phyloP scores from a whole-genome alignment of 1,284 basidiomycete genomes.

The Cutaneotrichosporon sp. region DNA sequence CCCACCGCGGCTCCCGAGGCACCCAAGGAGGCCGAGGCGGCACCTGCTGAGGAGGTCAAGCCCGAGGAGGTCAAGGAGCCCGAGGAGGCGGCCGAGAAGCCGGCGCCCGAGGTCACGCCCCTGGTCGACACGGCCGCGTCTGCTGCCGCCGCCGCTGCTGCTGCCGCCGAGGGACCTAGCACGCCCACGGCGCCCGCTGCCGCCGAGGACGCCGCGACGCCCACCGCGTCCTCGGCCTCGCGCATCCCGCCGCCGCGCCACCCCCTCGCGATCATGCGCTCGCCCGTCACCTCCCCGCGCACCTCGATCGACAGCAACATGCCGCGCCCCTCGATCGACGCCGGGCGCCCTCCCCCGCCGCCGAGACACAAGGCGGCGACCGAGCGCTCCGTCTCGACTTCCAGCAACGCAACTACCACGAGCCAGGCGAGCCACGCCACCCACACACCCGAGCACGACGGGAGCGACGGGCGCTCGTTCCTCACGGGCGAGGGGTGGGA shows the following conservation, averaged over 20 bases:
- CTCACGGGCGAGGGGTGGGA: slow-evolving; percentile 76
- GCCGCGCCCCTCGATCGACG: neutral
- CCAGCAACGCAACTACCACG: neutral
- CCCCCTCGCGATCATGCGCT: slow-evolving; percentile 6
- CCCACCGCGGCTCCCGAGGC: neutral
- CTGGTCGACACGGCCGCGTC: neutral
- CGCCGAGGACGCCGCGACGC: neutral
- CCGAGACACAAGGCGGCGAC: neutral
- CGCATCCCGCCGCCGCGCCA: slow-evolving; percentile 4
- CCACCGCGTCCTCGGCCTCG: neutral
- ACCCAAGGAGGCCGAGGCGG: neutral
- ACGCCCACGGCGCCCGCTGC: neutral
- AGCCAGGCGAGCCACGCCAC: too few relatives aligned
- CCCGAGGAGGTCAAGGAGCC: too few relatives aligned
- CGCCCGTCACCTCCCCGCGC: neutral
- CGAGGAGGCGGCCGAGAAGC: neutral
- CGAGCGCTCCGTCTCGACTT: slow-evolving; percentile 1
- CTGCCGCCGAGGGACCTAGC: neutral
- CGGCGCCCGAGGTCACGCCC: neutral
- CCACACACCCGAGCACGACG: neutral
- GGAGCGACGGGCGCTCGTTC: slow-evolving; percentile 17
- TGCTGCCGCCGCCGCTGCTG: neutral
- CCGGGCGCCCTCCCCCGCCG: neutral
- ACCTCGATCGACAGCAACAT: neutral
- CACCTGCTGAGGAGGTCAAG: too few relatives aligned